These are phyloP conservation scores for Phytopythium ostracodes DNA, from an alignment of 352 stramenopile species.

Conservation along the genomic window DNA sequence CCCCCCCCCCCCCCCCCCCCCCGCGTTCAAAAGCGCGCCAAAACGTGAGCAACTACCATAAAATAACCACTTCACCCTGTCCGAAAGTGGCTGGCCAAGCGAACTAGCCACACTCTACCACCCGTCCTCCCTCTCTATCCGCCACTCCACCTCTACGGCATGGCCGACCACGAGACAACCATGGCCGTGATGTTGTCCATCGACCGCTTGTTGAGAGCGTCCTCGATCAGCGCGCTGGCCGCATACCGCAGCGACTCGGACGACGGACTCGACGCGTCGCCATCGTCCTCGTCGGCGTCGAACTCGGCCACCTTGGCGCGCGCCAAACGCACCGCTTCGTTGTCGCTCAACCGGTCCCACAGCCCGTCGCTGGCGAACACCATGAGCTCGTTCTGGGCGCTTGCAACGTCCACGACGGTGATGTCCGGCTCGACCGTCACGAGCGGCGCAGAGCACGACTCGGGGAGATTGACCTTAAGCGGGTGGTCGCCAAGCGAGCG, in stretches of 20 bases:
- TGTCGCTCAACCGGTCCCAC: constrained; percentile 73
- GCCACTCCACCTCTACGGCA: constrained; percentile 11
- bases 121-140: background rate
- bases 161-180: constrained; percentile 51
- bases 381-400: constrained; percentile 46
- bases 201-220: constrained; percentile 57
- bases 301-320: constrained; percentile 52
- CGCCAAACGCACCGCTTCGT: constrained; percentile 57
- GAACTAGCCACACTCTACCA: too few species aligned
- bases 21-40: background rate
- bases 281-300: constrained; percentile 12
- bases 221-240: constrained; percentile 62
- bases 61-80: background rate
- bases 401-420: constrained; percentile 52
- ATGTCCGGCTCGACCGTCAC: constrained; percentile 75
- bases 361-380: constrained; percentile 78
- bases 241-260: constrained; percentile 57
- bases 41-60: constrained; percentile 3
- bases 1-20: background rate
- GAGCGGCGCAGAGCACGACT: constrained; percentile 54
- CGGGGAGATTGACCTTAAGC: constrained; percentile 60
- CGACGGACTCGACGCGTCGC: constrained; percentile 2
- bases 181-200: constrained; percentile 86
- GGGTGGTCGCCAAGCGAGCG: constrained; percentile 76
- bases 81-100: too few species aligned